A percentile compares a stretch with the other conserved stretches of the same genome.
These are phyloP conservation scores for Sugiyamaella neomexicana DNA, from an alignment of 1,139 yeast genomes.

Conservation along the genomic window DNA sequence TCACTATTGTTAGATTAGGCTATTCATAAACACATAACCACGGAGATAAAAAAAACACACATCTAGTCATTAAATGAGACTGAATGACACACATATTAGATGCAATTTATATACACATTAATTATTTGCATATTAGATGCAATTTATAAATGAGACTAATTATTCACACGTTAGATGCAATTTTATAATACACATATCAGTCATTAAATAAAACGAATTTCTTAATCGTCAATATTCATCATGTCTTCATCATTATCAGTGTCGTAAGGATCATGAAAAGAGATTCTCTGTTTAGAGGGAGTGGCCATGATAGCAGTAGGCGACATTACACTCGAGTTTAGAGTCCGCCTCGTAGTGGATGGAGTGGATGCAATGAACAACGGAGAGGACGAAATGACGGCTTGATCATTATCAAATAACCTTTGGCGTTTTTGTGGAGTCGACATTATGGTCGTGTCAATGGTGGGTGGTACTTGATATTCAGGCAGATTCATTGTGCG, in stretches of 20 bases:
- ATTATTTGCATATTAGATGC: too few relatives aligned
- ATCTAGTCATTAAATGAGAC: too few relatives aligned
- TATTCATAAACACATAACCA: too few relatives aligned
- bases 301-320: constrained; percentile 15
- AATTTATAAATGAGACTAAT: too few relatives aligned
- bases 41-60: too few relatives aligned
- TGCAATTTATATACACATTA: too few relatives aligned
- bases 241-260: constrained; percentile 12
- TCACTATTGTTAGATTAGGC: too few relatives aligned
- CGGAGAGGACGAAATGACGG: constrained; percentile 13
- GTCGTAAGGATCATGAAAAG: constrained; percentile 6
- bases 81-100: too few relatives aligned
- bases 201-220: too few relatives aligned
- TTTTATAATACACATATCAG: too few relatives aligned
- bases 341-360: constrained; percentile 2
- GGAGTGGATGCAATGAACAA: constrained; percentile 12
- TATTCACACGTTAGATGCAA: too few relatives aligned
- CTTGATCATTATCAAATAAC: not conserved
- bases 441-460: constrained; percentile 4
- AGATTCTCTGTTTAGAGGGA: not conserved
- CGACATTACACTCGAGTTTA: constrained; percentile 9
- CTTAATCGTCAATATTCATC: constrained; percentile 14
- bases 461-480: constrained; percentile 2
- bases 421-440: constrained; percentile 16
- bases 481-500: constrained; percentile 18